Conservation (phyloP, 2,329 filamentous ascomycete genomes). For the Leptosphaerulina australis region DNA sequence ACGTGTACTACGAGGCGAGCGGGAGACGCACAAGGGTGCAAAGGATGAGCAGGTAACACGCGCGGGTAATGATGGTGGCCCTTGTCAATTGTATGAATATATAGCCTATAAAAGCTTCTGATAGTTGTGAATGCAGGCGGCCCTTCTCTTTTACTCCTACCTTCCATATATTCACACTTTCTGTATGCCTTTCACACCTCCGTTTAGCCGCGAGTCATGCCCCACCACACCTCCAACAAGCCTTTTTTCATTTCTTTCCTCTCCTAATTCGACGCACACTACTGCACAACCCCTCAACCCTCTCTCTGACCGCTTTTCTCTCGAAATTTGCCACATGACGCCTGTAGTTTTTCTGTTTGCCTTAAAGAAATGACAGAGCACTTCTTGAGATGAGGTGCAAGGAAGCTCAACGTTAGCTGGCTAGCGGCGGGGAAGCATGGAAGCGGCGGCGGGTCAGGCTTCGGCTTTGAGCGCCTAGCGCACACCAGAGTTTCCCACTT, state of each 20-base stretch:
- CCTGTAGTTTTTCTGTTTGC: conserved; percentile 1
- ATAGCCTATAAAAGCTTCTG: conserved; percentile 38
- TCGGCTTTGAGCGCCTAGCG: conserved; percentile 17
- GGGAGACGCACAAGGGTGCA: conserved; percentile 19
- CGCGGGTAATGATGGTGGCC: conserved; percentile 39
- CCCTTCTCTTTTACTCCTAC: conserved; percentile 16
- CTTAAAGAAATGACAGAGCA: conserved; percentile 12
- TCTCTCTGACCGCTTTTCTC: conserved; percentile 2
- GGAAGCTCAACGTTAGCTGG: conserved; percentile 33
- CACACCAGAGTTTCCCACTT: conserved; percentile 4
- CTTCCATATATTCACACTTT: neutral
- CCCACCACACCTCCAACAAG: conserved; percentile 7
- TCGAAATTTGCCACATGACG: conserved; percentile 1
- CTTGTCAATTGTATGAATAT: conserved; percentile 49
- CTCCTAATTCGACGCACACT: neutral
- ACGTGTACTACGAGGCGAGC: conserved; percentile 6
- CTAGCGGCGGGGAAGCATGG: conserved; percentile 18
- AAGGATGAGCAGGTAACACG: conserved; percentile 4
- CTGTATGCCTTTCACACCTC: neutral
- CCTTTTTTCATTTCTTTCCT: neutral
- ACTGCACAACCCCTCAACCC: conserved; percentile 2
- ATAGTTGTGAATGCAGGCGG: conserved; percentile 38
- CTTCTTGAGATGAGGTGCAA: conserved; percentile 34
- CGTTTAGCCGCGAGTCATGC: conserved; percentile 11
- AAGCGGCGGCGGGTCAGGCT: conserved; percentile 10